Percentiles rank a stretch among this genome's conserved stretches.
These are phyloP conservation scores for Penicillium expansum DNA, from an alignment of 2,329 filamentous ascomycete genomes.

Conservation along the genomic window DNA sequence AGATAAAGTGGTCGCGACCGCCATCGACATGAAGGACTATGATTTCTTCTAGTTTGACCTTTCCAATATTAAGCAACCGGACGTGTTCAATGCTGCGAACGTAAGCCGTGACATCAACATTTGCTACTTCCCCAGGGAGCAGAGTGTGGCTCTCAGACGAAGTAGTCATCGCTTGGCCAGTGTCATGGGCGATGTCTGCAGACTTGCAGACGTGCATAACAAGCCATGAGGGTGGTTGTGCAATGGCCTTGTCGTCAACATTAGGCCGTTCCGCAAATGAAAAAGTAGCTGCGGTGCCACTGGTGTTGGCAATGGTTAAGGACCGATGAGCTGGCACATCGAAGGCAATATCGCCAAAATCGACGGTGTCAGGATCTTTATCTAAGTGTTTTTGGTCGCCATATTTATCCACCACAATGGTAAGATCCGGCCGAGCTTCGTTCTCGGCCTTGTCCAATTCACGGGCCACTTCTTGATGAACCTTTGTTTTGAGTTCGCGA, in stretches of 20 bases:
- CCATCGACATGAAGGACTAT: conserved; percentile 78
- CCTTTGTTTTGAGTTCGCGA: conserved; percentile 74
- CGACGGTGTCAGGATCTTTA: conserved; percentile 56
- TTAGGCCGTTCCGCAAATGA: conserved; percentile 72
- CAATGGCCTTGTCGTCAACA: conserved; percentile 43
- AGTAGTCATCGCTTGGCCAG: conserved; percentile 24
- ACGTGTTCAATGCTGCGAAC: conserved; percentile 65
- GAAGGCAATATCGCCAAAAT: conserved; percentile 75
- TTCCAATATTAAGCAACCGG: conserved; percentile 67
- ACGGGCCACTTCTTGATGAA: conserved; percentile 82
- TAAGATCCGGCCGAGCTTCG: conserved; percentile 77
- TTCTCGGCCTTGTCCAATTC: conserved; percentile 91
- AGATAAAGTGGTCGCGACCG: conserved; percentile 89
- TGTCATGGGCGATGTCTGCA: conserved; percentile 38
- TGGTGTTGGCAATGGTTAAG: conserved; percentile 88
- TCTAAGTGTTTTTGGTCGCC: conserved; percentile 34
- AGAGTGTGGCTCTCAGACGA: conserved; percentile 59
- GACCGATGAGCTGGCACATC: conserved; percentile 62
- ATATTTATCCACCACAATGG: conserved; percentile 71
- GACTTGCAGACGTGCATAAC: conserved; percentile 61
- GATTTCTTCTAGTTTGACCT: conserved; percentile 72
- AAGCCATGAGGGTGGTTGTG: conserved; percentile 64
- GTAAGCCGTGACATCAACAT: conserved; percentile 64
- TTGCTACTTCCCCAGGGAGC: conserved; percentile 79
- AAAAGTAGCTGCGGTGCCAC: conserved; percentile 74